Percentiles rank a stretch among this genome's conserved stretches.
Conservation (phyloP, 2,329 filamentous ascomycete species). For the Macrophomina tecta region DNA sequence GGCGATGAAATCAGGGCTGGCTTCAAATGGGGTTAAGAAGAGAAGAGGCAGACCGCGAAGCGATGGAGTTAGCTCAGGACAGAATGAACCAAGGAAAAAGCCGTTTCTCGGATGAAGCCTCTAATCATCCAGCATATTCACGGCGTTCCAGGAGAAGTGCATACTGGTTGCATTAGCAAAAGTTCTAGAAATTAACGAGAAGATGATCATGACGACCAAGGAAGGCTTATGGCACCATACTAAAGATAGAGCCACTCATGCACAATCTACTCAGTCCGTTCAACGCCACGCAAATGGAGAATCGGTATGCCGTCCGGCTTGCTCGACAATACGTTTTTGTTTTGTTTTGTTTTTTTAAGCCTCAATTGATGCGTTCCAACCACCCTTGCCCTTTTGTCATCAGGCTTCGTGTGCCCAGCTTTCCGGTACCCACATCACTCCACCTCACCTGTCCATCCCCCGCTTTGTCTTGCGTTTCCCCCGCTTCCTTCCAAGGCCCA, state of each 20-base stretch:
- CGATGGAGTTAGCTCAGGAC: conserved; percentile 13
- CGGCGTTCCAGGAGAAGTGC: neutral
- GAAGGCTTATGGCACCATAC: neutral
- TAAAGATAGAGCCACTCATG: no score
- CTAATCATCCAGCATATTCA: conserved; percentile 26
- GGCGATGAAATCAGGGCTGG: neutral
- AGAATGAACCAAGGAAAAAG: conserved; percentile 13
- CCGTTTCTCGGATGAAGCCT: conserved; percentile 33
- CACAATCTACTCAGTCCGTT: no score
- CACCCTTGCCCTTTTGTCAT: neutral
- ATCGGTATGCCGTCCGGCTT: no score
- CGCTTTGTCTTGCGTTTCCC: no score
- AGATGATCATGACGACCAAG: no score
- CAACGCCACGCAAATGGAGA: no score
- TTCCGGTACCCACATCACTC: neutral
- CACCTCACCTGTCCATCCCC: neutral
- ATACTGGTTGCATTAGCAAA: neutral
- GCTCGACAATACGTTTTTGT: no score
- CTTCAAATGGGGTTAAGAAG: conserved; percentile 11
- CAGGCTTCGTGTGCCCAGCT: neutral
- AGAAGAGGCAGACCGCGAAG: conserved; percentile 27
- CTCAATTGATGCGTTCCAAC: neutral
- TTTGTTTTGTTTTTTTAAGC: no score
- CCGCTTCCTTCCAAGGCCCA: neutral
- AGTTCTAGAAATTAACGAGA: neutral